Evolutionary conservation across 441 rosid species (phyloP).

Genomic region (Adansonia madagascariensis): DNA sequence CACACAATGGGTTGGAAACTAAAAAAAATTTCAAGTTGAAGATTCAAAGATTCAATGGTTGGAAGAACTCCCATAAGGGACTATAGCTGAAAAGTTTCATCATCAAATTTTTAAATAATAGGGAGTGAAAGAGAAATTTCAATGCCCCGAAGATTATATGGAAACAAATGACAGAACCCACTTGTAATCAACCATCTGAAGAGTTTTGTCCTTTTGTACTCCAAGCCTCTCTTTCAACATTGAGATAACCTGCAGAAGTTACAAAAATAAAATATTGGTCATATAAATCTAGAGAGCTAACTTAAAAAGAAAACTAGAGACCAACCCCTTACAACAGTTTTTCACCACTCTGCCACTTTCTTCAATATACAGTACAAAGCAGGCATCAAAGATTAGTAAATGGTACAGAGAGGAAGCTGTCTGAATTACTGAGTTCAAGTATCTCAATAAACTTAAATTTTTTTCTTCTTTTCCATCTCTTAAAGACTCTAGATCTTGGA

Average conservation of each 20-base stretch:
- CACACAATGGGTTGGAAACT: not conserved
- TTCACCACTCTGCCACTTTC: not conserved
- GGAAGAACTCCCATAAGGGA: not conserved
- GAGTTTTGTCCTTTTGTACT: constrained; percentile 66
- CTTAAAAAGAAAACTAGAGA: constrained; percentile 11
- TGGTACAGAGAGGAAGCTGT: not conserved
- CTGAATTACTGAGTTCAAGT: not conserved
- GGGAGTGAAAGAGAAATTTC: not conserved
- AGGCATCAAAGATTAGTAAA: not conserved
- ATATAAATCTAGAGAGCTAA: constrained; percentile 5
- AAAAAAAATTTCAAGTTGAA: not conserved
- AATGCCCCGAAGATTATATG: constrained; percentile 18
- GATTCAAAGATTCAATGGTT: not conserved
- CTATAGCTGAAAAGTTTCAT: not conserved
- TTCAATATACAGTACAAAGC: not conserved
- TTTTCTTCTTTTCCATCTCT: constrained; percentile 10
- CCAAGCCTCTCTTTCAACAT: constrained; percentile 88
- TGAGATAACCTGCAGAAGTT: constrained; percentile 67
- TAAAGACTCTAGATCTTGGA: constrained; percentile 1
- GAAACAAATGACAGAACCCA: constrained; percentile 31
- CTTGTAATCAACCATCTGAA: constrained; percentile 79
- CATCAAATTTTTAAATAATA: not conserved
- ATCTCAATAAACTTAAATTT: not conserved
- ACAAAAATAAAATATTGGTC: constrained; percentile 22
- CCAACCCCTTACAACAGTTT: not conserved